These are phyloP conservation scores for Sclerotinia spermophila DNA, from an alignment of 2,329 filamentous ascomycete species.

Conservation along the genomic window DNA sequence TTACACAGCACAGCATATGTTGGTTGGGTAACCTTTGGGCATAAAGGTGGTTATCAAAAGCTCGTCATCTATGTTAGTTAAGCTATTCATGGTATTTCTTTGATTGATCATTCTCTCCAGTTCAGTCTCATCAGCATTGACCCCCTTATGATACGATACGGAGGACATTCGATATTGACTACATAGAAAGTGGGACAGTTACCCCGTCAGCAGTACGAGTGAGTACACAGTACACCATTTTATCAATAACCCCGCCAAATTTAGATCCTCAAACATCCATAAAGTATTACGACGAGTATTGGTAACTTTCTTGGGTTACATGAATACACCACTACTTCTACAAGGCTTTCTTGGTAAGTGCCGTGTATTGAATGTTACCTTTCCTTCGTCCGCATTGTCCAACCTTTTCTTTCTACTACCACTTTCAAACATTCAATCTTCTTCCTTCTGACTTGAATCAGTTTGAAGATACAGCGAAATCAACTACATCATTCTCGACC, in stretches of 20 bases:
- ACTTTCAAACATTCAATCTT: neutral
- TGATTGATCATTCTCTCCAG: neutral
- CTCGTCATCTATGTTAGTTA: neutral
- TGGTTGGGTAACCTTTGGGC: neutral
- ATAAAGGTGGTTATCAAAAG: neutral
- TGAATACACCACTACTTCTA: neutral
- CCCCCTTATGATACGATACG: no score
- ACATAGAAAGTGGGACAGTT: neutral
- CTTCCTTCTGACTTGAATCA: slow-evolving; percentile 2
- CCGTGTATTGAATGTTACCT: neutral
- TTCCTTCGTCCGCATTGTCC: neutral
- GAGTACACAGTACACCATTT: neutral
- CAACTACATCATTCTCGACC: neutral
- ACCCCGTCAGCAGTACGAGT: neutral
- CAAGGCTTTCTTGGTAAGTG: neutral
- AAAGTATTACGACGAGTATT: neutral
- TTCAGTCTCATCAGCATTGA: neutral
- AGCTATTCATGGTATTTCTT: neutral
- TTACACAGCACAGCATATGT: neutral
- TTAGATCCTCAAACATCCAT: neutral
- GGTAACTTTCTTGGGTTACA: neutral
- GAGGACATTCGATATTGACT: neutral
- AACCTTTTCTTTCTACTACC: neutral
- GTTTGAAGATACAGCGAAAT: neutral
- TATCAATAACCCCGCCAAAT: neutral